Evolutionary conservation across 1,284 basidiomycete species (phyloP), one percentile per base, ranked within the genome.

Genomic region (Thecaphora thlaspeos): DNA sequence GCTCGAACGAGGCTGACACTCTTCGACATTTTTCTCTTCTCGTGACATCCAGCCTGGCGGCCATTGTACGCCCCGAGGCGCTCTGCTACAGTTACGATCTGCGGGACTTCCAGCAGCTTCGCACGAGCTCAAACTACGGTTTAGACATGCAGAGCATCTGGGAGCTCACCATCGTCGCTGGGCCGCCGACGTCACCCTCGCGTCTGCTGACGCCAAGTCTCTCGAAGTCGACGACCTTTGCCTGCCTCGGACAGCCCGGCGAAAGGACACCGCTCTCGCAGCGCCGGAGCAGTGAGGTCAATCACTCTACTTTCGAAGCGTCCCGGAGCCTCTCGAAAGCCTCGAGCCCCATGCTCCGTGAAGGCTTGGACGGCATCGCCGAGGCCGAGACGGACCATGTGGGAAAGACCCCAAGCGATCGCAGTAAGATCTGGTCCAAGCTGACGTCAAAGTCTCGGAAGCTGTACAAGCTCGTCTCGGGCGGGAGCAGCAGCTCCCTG

Each of bases 1-100:
- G 28, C 28, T 30, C 28, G 7, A 7, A 30, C 8, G 28, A 8
- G 28, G 7, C 28, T 14, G 28, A 8, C 7, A 14, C 28, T 30
- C n/a, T n/a, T n/a, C n/a, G 28, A 30, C 14, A 7, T 30, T 7
- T 30, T 14, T 7, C 28, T 14, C 8, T 14, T 14, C 28, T 30
- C 37, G 37, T n/a, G 37, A 38, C 37, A n/a, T 19, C 8, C 37
- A 38, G 55, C 26, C 53, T 47, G 17, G 46, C 55, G n/a, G 60
- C 60, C 40, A 48, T 62, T 38, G 43, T 62, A 22, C 38, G 28
- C 21, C 54, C 60, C 11, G 55, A 57, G 9, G 15, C 52, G 8
- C 43, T 45, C 3, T 46, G 51, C 28, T 28, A 26, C 3, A 24
- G 22, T n/a, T 53, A 56, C 48, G 51, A 62, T 41, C 15, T 62